These are phyloP conservation scores for Heterobasidion irregulare DNA, from an alignment of 1,284 basidiomycete species.

Conservation along the genomic window DNA sequence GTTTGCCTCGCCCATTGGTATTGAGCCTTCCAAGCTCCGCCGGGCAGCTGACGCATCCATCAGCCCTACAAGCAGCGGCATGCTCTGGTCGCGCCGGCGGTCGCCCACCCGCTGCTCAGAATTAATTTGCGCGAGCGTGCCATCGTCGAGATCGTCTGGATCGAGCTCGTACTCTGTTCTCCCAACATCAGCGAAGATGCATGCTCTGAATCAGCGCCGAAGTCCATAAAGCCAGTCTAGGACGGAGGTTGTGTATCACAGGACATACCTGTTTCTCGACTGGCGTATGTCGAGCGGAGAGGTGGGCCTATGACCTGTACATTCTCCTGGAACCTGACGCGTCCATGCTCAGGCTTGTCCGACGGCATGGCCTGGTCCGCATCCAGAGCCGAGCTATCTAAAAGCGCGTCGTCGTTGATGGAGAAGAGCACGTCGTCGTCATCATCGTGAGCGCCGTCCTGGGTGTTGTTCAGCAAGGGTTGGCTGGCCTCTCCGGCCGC, in stretches of 20 bases:
- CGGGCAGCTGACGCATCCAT: constrained; percentile 53
- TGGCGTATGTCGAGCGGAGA: constrained; percentile 59
- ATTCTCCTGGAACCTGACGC: constrained; percentile 57
- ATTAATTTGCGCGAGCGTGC: constrained; percentile 30
- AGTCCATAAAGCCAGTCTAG: not conserved
- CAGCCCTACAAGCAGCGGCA: constrained; percentile 73
- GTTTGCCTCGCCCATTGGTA: constrained; percentile 32
- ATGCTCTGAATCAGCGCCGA: not conserved
- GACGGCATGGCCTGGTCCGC: constrained; percentile 2
- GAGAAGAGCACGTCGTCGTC: constrained; percentile 21
- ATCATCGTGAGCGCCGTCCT: constrained; percentile 17
- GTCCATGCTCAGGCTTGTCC: constrained; percentile 13
- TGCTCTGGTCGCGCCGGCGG: constrained; percentile 41
- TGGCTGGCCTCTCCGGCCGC: constrained; percentile 36
- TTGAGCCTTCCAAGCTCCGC: constrained; percentile 42
- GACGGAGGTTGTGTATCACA: no score
- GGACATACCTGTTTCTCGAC: constrained; percentile 68
- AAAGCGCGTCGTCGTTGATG: constrained; percentile 21
- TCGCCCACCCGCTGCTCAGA: constrained; percentile 20
- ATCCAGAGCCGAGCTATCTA: constrained; percentile 20
- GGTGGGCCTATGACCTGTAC: constrained; percentile 60
- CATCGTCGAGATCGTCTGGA: constrained; percentile 65
- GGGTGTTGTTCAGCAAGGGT: constrained; percentile 42
- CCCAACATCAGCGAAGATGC: not conserved
- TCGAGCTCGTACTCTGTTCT: constrained; percentile 68